Evolutionary conservation across 1,139 yeast genomes (phyloP).

Genomic region (Candida mesenterica): DNA sequence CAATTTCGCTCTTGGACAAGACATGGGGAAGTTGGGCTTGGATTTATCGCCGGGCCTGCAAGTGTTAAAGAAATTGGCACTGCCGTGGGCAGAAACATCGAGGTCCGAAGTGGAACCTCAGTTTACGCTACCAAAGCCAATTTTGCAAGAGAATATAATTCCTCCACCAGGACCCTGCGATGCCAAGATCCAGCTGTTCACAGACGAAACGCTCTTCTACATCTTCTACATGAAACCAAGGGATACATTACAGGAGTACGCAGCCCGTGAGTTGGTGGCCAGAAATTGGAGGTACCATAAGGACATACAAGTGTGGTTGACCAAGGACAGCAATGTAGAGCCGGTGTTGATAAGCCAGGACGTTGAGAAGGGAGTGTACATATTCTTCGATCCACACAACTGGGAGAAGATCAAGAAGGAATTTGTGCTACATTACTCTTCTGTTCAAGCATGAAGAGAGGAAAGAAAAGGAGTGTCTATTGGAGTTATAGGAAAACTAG

Average conservation of each 20-base stretch:
- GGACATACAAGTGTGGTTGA: slow-evolving; percentile 93
- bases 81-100: slow-evolving; percentile 94
- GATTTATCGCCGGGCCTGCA: slow-evolving; percentile 51
- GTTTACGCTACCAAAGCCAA: slow-evolving; percentile 58
- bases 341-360: slow-evolving; percentile 83
- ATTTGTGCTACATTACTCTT: slow-evolving; percentile 64
- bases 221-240: slow-evolving; percentile 93
- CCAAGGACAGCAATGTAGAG: slow-evolving; percentile 88
- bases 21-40: slow-evolving; percentile 70
- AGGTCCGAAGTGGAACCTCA: slow-evolving; percentile 89
- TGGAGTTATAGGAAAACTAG: no score
- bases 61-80: slow-evolving; percentile 70
- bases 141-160: slow-evolving; percentile 43
- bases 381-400: slow-evolving; percentile 91
- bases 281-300: slow-evolving; percentile 98
- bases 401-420: slow-evolving; percentile 95
- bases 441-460: slow-evolving; percentile 40
- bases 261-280: slow-evolving; percentile 83
- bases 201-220: slow-evolving; percentile 91
- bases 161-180: slow-evolving; percentile 46
- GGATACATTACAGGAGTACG: slow-evolving; percentile 89
- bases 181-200: slow-evolving; percentile 69
- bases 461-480: slow-evolving; percentile 4
- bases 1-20: slow-evolving; percentile 81
- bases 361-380: slow-evolving; percentile 93